Evolutionary conservation across 1,284 basidiomycete genomes (phyloP).

Genomic region (Neolentinus lepideus): DNA sequence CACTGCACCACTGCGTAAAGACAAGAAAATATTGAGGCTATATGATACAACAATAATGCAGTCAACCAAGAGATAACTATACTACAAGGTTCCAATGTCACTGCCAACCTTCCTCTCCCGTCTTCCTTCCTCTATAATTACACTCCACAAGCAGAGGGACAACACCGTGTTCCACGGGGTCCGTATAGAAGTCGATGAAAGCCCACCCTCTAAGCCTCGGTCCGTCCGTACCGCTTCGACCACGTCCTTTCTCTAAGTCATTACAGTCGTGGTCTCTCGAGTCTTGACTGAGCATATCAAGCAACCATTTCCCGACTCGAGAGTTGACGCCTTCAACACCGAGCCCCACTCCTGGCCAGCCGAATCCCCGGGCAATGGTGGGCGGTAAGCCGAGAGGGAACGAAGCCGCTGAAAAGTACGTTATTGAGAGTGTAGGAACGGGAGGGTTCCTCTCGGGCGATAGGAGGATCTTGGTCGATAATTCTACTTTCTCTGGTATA

Average conservation of each 20-base stretch:
- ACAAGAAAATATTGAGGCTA: no score
- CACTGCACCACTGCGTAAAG: no score
- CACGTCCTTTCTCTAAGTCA: slow-evolving; percentile 1
- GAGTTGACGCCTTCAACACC: slow-evolving; percentile 81
- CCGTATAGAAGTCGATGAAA: slow-evolving; percentile 62
- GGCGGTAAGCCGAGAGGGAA: slow-evolving; percentile 75
- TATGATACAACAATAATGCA: no score
- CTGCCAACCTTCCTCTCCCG: slow-evolving; percentile 41
- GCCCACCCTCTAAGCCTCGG: slow-evolving; percentile 61
- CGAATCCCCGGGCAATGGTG: slow-evolving; percentile 70
- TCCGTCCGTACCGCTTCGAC: slow-evolving; percentile 12
- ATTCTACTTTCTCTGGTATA: slow-evolving; percentile 71
- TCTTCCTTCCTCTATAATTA: slow-evolving; percentile 51
- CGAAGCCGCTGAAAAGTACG: slow-evolving; percentile 76
- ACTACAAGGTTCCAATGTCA: neutral
- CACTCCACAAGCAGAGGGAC: slow-evolving; percentile 69
- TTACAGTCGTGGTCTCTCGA: neutral
- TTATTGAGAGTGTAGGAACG: slow-evolving; percentile 51
- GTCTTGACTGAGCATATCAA: slow-evolving; percentile 35
- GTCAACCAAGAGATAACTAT: no score
- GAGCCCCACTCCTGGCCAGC: slow-evolving; percentile 65
- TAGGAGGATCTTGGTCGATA: slow-evolving; percentile 47
- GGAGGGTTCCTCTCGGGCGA: slow-evolving; percentile 29
- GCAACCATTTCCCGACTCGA: slow-evolving; percentile 64
- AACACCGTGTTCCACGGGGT: slow-evolving; percentile 43